Conservation (phyloP, 1,284 basidiomycete genomes). For the Naganishia albida region DNA sequence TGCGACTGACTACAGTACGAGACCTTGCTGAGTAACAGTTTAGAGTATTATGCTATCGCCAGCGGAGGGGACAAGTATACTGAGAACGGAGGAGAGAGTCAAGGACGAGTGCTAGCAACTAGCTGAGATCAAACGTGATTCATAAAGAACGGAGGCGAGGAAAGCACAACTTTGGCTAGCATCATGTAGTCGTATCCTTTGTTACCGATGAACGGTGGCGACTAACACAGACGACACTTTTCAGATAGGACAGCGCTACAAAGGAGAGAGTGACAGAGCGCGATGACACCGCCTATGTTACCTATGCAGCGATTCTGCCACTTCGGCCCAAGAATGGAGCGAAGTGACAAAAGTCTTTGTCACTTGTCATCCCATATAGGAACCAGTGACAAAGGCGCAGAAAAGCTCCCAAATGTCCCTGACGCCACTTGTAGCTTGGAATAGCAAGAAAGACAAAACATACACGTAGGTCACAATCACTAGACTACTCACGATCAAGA, state of each 20-base stretch:
- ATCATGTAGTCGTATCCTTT: neutral
- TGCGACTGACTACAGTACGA: too few relatives aligned
- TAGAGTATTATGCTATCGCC: too few relatives aligned
- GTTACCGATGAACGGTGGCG: neutral
- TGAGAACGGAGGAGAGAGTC: too few relatives aligned
- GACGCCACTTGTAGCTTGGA: neutral
- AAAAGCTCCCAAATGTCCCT: neutral
- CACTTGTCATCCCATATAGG: neutral
- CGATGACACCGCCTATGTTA: neutral
- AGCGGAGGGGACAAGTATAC: too few relatives aligned
- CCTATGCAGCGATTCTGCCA: neutral
- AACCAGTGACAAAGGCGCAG: neutral
- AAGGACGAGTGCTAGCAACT: too few relatives aligned
- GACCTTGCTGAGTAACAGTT: too few relatives aligned
- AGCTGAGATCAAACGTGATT: too few relatives aligned
- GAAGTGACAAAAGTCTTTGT: too few relatives aligned
- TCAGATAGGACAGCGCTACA: neutral
- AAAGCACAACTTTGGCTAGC: too few relatives aligned
- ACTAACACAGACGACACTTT: neutral
- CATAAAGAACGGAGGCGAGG: too few relatives aligned
- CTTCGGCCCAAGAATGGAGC: neutral
- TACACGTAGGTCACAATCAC: neutral
- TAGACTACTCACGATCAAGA: neutral
- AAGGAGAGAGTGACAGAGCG: neutral
- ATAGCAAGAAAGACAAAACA: neutral